Evolutionary conservation across 1,139 yeast genomes (phyloP), one percentile per base, ranked within the genome.

Genomic region (Lodderomyces margitis): DNA sequence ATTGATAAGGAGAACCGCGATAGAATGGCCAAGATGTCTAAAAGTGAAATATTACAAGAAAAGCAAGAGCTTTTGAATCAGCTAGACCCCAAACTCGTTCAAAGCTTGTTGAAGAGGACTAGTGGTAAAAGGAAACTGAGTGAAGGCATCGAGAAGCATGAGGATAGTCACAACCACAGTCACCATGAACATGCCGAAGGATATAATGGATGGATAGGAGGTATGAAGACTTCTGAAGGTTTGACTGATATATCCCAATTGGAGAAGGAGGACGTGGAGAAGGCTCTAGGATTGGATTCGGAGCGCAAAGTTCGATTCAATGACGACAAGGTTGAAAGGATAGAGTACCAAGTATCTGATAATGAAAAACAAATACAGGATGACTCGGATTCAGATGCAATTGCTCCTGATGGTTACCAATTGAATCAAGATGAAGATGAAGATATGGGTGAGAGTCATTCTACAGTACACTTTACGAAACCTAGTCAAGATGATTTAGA

Each of bases 1-100:
- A 87, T 91, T 27, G 92, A 87, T 58, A 59, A 74, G 43, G 96
- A 91, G 55, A 91, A 91, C 59, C 58, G 85, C 49, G 78, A 80
- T 34, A 69, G 73, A 39, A 60, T 92, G 44, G 64, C 81, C 19
- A 58, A 63, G 12, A 84, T 91, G 94, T 68, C 83, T 2, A 71
- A 70, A 2, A 83, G 75, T 19, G 91, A 91, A 53, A 76, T 87
- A 23, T 70, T 73, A 21, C 62, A 68, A 35, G 95, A 87, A 52
- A 71, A 79, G 48, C 77, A 78, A 48, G 96, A 87, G 53, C 62
- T 92, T 32, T 50, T 87, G 43, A 74, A 74, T 11, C 70, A 76
- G 1, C 68, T 91, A 59, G 83, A 87, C 57, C 95, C 96, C 0
- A 71, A 72, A 41, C 73, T 88, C 25, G 62, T 91, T 36, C 74